A percentile compares a stretch with the other conserved stretches of the same genome.
Evolutionary conservation across 441 rosid genomes (phyloP).

Genomic region (Pelargonium myrrhifolium): DNA sequence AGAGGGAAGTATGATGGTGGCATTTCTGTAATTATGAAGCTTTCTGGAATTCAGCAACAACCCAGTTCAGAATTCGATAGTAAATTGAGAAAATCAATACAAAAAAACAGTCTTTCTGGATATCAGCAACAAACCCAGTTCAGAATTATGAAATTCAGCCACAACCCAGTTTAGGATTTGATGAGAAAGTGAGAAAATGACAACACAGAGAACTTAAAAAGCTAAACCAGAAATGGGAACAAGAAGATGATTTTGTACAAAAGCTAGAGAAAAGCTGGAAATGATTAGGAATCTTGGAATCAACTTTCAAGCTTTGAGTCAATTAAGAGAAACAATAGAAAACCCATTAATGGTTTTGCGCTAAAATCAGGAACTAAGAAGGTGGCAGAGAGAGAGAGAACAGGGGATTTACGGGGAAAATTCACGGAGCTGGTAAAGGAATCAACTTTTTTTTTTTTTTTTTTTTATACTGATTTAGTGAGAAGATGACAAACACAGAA

Average conservation of each 20-base stretch:
- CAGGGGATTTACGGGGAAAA: neutral
- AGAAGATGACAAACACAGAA: neutral
- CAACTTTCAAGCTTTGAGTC: neutral
- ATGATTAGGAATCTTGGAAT: neutral
- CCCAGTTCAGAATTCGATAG: neutral
- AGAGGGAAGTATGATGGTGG: constrained; percentile 82
- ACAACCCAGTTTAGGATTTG: too few relatives aligned
- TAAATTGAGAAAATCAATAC: too few relatives aligned
- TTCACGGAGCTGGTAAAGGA: neutral
- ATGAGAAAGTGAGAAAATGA: neutral
- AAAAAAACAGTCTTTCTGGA: too few relatives aligned
- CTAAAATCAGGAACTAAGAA: neutral
- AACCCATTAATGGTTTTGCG: neutral
- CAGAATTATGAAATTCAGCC: too few relatives aligned
- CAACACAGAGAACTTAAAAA: neutral
- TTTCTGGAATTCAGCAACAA: neutral
- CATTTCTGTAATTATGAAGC: constrained; percentile 25
- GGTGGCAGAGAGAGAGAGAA: too few relatives aligned
- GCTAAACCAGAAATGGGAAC: neutral
- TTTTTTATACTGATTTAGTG: neutral
- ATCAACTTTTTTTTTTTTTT: neutral
- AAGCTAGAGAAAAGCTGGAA: neutral
- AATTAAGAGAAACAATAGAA: neutral
- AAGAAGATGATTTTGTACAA: neutral
- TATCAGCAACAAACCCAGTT: neutral